Evolutionary conservation across 345 rosid species (phyloP), one percentile per base, ranked within the genome.

Genomic region (Rhizophora mangle): DNA sequence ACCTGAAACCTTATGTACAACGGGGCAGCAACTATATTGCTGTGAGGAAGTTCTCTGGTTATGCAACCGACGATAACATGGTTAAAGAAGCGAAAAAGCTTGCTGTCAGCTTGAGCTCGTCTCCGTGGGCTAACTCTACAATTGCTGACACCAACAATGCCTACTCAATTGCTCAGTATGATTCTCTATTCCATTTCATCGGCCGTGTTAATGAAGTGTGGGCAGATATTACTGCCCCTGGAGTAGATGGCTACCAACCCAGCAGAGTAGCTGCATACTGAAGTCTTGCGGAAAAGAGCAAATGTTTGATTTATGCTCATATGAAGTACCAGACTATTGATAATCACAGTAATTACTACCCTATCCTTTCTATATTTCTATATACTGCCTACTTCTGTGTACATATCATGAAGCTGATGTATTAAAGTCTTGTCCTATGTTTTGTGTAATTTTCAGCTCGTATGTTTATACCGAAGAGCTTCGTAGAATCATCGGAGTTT

Each of bases 131-230:
- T 9, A 85, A 81, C 72, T 29, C 67, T 13, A 83, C 84, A 32
- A 60, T 73, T 43, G 36, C 63, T 10, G 79, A 66, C 13, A 81
- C 87, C 20, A 74, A 64, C 5, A 80, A 68, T 32, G 81, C 87
- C 57, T 89, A 85, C 65, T 85, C 92, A 13, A 78, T 89, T 68
- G 92, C 90, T 0, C 96, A 89, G 67, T 85, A 84, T 24, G 82
- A 81, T 68, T 68, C 96, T 60, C 92, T 90, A 0, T 82, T 89
- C 74, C 80, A 70, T 59, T 66, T 85, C 68, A 76, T 85, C 4
- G 86, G 90, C 1, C 87, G 92, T 3, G 70, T 73, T 37, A 87
- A 87, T 72, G 96, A 89, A 78, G 81, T 89, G 0, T 87, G 92
- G 96, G 90, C 81, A 10, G 86, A 87, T 74, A 68, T 89, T 2